Evolutionary conservation across 495 filamentous ascomycete species (phyloP).

Genomic region (Penicillium flavigenum): DNA sequence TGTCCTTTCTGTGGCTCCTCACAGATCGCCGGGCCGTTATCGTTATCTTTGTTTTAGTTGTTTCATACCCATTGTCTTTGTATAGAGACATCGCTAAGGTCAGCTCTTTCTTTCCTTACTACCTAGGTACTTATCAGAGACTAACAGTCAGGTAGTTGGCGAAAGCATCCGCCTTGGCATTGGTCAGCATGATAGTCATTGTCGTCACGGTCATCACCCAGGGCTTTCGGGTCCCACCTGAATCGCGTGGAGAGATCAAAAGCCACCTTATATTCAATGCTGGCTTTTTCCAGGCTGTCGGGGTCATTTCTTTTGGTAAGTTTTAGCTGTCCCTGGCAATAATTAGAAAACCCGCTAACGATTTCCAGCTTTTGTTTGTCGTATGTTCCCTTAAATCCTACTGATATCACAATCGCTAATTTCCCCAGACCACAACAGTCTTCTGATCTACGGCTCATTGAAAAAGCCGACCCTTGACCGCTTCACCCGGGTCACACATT

Average conservation of each 20-base stretch:
- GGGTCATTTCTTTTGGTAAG: constrained; percentile 94
- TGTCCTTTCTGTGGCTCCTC: constrained; percentile 75
- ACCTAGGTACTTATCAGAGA: background rate
- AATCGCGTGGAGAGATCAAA: constrained; percentile 67
- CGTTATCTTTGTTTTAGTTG: constrained; percentile 73
- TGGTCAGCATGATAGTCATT: constrained; percentile 90
- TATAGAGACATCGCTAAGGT: constrained; percentile 98
- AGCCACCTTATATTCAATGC: constrained; percentile 68
- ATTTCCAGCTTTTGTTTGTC: constrained; percentile 76
- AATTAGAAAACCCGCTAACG: constrained; percentile 29
- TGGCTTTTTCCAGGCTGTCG: constrained; percentile 92
- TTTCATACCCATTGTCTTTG: constrained; percentile 89
- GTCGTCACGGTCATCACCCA: constrained; percentile 87
- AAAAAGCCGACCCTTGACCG: constrained; percentile 92
- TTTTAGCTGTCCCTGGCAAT: background rate
- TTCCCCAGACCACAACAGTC: constrained; percentile 79
- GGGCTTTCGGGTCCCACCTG: constrained; percentile 66
- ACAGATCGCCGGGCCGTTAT: constrained; percentile 81
- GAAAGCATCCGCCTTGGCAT: constrained; percentile 87
- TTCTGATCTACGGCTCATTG: constrained; percentile 95
- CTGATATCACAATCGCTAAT: constrained; percentile 15
- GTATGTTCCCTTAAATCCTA: constrained; percentile 42
- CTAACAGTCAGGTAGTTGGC: constrained; percentile 64
- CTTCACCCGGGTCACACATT: constrained; percentile 89
- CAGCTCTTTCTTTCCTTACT: constrained; percentile 14